A percentile compares a stretch with the other conserved stretches of the same genome.
Evolutionary conservation across 2,329 filamentous ascomycete genomes (phyloP).

Genomic region (Xylaria sp.): DNA sequence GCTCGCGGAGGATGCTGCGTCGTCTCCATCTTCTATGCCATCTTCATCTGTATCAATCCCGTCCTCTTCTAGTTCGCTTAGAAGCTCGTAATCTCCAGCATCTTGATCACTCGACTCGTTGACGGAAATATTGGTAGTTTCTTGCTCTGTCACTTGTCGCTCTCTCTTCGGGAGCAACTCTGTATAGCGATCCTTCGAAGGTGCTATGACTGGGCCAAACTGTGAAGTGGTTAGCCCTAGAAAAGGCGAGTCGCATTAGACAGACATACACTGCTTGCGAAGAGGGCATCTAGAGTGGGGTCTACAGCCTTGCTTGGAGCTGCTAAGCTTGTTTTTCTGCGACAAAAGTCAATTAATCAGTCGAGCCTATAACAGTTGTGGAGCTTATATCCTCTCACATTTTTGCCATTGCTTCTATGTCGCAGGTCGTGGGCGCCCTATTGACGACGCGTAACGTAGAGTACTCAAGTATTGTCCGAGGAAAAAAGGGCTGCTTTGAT

Average conservation of each 20-base stretch:
- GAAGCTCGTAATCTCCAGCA: slow-evolving; percentile 50
- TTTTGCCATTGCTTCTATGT: slow-evolving; percentile 39
- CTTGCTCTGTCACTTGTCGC: slow-evolving; percentile 41
- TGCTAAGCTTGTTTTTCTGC: slow-evolving; percentile 48
- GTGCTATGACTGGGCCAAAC: slow-evolving; percentile 58
- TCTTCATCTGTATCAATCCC: slow-evolving; percentile 49
- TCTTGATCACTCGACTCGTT: slow-evolving; percentile 37
- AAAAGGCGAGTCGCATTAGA: slow-evolving; percentile 10
- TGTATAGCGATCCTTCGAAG: slow-evolving; percentile 53
- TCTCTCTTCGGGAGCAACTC: slow-evolving; percentile 43
- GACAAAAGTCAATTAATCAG: slow-evolving; percentile 23
- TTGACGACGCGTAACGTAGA: background rate
- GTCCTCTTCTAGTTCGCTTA: slow-evolving; percentile 46
- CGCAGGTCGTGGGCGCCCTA: slow-evolving; percentile 2
- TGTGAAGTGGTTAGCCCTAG: slow-evolving; percentile 36
- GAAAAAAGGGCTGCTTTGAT: slow-evolving; percentile 34
- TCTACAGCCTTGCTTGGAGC: slow-evolving; percentile 65
- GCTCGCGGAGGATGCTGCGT: slow-evolving; percentile 52
- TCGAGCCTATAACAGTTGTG: background rate
- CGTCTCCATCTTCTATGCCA: slow-evolving; percentile 49
- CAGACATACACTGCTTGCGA: slow-evolving; percentile 71
- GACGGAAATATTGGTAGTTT: slow-evolving; percentile 1
- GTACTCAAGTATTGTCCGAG: background rate
- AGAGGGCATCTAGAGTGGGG: slow-evolving; percentile 71
- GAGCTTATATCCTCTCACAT: slow-evolving; percentile 30